These are phyloP conservation scores for Hypsizygus marmoreus DNA, from an alignment of 768 basidiomycete species.

Conservation along the genomic window DNA sequence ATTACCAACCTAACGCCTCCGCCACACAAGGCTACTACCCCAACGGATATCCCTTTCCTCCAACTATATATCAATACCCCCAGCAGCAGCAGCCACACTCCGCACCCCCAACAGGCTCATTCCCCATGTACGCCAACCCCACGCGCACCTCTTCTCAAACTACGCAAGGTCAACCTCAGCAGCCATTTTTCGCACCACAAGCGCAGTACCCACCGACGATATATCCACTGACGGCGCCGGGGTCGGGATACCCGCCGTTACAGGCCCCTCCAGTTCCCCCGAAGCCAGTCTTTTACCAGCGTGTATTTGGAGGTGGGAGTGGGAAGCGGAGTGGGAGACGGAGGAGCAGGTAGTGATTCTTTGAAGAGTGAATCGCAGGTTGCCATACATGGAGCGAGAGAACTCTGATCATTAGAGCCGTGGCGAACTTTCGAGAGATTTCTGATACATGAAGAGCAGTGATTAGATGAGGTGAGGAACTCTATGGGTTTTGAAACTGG, in stretches of 20 bases:
- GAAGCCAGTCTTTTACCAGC: constrained; percentile 12
- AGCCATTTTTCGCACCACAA: neutral
- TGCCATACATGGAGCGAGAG: no score
- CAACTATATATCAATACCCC: neutral
- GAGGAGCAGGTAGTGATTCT: constrained; percentile 2
- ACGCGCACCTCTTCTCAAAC: no score
- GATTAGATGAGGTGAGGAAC: no score
- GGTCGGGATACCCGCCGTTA: constrained; percentile 6
- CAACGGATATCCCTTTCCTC: neutral
- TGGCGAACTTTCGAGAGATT: no score
- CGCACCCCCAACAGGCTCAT: no score
- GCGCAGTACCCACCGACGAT: constrained; percentile 8
- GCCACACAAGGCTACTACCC: neutral
- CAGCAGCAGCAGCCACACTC: neutral
- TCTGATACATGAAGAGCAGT: no score
- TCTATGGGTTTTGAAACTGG: no score
- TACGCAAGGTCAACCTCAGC: constrained; percentile 2
- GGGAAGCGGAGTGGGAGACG: constrained; percentile 1
- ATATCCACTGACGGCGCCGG: constrained; percentile 10
- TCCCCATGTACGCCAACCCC: no score
- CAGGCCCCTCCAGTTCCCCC: constrained; percentile 7
- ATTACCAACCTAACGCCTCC: constrained; percentile 2
- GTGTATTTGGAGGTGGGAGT: constrained; percentile 5
- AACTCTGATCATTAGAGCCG: no score
- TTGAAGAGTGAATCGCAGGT: neutral